Evolutionary conservation across 2,329 filamentous ascomycete genomes (phyloP).

Genomic region (Aspergillus awamori): DNA sequence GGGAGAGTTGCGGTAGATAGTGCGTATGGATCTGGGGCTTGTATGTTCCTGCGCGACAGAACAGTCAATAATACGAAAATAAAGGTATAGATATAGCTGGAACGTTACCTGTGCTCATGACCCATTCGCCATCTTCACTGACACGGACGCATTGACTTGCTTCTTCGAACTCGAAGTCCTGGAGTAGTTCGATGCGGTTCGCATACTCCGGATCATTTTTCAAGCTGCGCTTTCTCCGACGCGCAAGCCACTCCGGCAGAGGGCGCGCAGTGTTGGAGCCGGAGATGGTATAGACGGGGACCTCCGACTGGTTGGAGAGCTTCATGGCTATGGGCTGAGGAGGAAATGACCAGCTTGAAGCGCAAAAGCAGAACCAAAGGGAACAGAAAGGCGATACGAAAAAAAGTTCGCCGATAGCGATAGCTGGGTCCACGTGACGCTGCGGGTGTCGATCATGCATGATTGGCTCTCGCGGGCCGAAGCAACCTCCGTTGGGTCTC

Average conservation of each 20-base stretch:
- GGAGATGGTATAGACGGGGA: slow-evolving; percentile 93
- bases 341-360: neutral
- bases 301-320: slow-evolving; percentile 68
- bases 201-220: slow-evolving; percentile 93
- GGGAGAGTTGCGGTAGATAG: slow-evolving; percentile 85
- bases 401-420: slow-evolving; percentile 26
- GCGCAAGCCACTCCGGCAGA: slow-evolving; percentile 92
- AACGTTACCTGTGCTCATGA: slow-evolving; percentile 78
- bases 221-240: slow-evolving; percentile 83
- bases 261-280: slow-evolving; percentile 85
- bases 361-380: slow-evolving; percentile 2
- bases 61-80: neutral
- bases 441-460: slow-evolving; percentile 19
- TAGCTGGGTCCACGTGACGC: slow-evolving; percentile 37
- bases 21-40: slow-evolving; percentile 93
- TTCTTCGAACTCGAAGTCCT: slow-evolving; percentile 98
- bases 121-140: slow-evolving; percentile 95
- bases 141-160: slow-evolving; percentile 87
- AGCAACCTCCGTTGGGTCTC: slow-evolving; percentile 37
- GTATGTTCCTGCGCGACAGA: slow-evolving; percentile 56
- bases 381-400: slow-evolving; percentile 11
- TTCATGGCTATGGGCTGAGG: slow-evolving; percentile 43
- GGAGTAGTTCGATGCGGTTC: slow-evolving; percentile 89
- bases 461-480: slow-evolving; percentile 38
- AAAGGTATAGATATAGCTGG: too few species aligned